Evolutionary conservation across 2,329 filamentous ascomycete genomes (phyloP), one percentile per base, ranked within the genome.

Genomic region (Fusarium heterosporum): DNA sequence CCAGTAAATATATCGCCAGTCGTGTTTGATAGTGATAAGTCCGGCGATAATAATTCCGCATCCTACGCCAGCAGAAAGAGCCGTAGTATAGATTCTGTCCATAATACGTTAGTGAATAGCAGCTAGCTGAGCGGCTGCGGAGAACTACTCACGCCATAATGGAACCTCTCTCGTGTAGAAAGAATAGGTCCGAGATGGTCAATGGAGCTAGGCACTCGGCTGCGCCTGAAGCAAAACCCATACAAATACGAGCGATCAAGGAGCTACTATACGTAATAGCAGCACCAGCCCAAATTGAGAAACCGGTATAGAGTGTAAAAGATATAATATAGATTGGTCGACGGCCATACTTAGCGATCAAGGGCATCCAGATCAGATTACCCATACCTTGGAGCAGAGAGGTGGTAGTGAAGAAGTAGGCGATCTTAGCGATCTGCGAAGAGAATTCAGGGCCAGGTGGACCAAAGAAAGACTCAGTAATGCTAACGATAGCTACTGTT

Each of bases 371-470:
- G 40, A 83, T 36, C 45, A 83, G 78, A 58, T 82, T 83, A 4
- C 82, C 61, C 14, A 61, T 55, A 3, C 67, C 68, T 14, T 64
- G 40, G 8, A 83, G 70, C 16, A 87, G 74, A 16, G 84, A 78
- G 2, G 82, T 83, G 2, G 79, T 79, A 16, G 82, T 86, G 74
- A 85, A 86, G 73, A 86, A 84, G 72, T 84, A 87, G 3, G 85
- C 78, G 3, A 80, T 76, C 61, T 79, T 80, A 29, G 81, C 71
- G 22, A 86, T 78, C 11, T 80, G 72, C 1, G 57, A 55, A 4
- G 61, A 69, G 42, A 59, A 58, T 14, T 69, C 62, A 8, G 76
- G 67, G 5, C 73, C 64, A 14, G 76, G 68, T 4, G 74, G 68
- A 4, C 81, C 82, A 59, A 82, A 84, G 74, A 85, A 84, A 60